Percentiles rank a stretch among this genome's conserved stretches.
Evolutionary conservation across 1,139 yeast species (phyloP).

Genomic region (Pichia sp.): DNA sequence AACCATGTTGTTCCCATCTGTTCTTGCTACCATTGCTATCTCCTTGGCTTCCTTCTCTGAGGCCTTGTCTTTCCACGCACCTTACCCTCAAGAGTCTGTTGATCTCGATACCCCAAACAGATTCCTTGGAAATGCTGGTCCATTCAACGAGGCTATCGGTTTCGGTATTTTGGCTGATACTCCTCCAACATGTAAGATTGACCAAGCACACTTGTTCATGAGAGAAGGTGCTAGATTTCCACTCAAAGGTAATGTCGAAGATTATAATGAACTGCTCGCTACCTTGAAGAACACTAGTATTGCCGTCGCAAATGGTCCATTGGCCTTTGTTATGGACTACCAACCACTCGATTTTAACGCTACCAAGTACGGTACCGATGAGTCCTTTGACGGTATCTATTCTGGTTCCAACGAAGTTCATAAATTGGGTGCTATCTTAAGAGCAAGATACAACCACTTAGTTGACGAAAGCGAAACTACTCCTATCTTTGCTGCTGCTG

Average conservation of each 20-base stretch:
- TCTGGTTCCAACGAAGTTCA: constrained; percentile 21
- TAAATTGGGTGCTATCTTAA: constrained; percentile 19
- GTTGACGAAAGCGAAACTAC: constrained; percentile 13
- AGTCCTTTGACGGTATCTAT: constrained; percentile 19
- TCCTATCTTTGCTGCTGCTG: constrained; percentile 25
- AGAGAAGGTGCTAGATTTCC: constrained; percentile 72
- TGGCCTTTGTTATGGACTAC: constrained; percentile 1
- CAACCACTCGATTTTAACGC: neutral
- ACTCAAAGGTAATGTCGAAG: neutral
- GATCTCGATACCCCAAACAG: constrained; percentile 25
- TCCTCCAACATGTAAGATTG: constrained; percentile 53
- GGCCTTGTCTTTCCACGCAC: neutral
- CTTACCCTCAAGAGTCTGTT: constrained; percentile 2
- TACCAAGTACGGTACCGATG: neutral
- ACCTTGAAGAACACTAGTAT: constrained; percentile 3
- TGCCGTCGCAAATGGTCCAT: constrained; percentile 5
- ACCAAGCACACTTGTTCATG: constrained; percentile 58
- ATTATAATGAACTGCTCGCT: neutral
- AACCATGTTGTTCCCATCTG: neutral
- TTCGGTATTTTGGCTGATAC: constrained; percentile 39
- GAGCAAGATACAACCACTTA: constrained; percentile 22
- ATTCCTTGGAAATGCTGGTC: constrained; percentile 42
- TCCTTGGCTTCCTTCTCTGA: neutral
- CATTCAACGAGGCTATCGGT: constrained; percentile 38
- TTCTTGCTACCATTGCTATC: neutral